Percentiles rank a stretch among this genome's conserved stretches.
Evolutionary conservation across 768 basidiomycete genomes (phyloP).

Genomic region (Kwoniella sp.): DNA sequence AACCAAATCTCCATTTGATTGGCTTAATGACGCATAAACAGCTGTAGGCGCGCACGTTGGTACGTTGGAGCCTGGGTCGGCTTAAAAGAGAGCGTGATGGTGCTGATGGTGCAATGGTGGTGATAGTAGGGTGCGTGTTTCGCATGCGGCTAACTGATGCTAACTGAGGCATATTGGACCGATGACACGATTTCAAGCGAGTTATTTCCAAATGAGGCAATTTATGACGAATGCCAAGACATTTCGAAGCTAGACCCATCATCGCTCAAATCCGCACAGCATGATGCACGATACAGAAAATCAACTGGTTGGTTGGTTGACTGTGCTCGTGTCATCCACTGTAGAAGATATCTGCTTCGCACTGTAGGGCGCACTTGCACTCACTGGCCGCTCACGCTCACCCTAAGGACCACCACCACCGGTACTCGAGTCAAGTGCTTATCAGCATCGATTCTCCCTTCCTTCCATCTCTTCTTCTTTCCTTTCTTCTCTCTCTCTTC

Average conservation of each 20-base stretch:
- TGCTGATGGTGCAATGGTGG: no score
- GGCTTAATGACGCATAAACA: no score
- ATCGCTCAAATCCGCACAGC: slow-evolving; percentile 12
- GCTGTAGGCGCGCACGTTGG: background rate
- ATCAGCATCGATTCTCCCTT: slow-evolving; percentile 28
- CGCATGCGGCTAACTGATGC: background rate
- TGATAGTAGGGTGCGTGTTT: no score
- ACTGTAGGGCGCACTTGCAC: background rate
- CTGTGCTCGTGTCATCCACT: slow-evolving; percentile 30
- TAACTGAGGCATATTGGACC: no score
- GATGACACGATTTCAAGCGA: background rate
- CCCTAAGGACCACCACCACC: no score
- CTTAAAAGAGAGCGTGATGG: no score
- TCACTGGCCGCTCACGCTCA: no score
- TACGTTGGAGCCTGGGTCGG: background rate
- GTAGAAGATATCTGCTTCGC: no score
- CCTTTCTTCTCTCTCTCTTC: slow-evolving; percentile 8
- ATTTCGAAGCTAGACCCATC: slow-evolving; percentile 3
- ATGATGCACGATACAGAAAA: slow-evolving; percentile 5
- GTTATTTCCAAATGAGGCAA: background rate
- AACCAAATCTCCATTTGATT: no score
- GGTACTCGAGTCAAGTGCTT: no score
- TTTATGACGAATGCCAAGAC: slow-evolving; percentile 21
- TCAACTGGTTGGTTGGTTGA: background rate
- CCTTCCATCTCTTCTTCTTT: slow-evolving; percentile 31